A percentile compares a stretch with the other conserved stretches of the same genome.
phyloP scores from a whole-genome alignment of 345 rosid species.

The Lepidium africanum region DNA sequence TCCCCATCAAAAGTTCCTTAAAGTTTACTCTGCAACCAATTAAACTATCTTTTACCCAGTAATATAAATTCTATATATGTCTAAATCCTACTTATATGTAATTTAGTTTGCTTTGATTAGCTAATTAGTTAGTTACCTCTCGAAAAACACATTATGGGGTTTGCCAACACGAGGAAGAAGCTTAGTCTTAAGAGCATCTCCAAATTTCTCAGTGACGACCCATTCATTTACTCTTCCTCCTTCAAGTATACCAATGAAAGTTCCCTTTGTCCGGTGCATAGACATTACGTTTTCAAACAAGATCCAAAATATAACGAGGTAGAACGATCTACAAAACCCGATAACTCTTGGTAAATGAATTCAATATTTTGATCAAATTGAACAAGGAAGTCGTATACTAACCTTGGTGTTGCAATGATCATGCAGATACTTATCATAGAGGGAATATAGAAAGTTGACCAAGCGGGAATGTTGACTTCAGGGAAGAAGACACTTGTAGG shows the following conservation, averaged over 20 bases:
- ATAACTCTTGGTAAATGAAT: neutral
- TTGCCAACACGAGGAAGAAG: conserved; percentile 30
- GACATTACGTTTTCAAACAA: conserved; percentile 52
- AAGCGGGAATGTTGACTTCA: conserved; percentile 25
- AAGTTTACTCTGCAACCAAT: conserved; percentile 37
- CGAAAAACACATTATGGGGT: conserved; percentile 34
- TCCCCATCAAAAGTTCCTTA: conserved; percentile 58
- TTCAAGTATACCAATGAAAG: conserved; percentile 62
- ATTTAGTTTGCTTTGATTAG: neutral
- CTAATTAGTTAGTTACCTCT: conserved; percentile 38
- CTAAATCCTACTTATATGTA: neutral
- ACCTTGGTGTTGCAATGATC: conserved; percentile 24
- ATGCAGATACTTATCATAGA: conserved; percentile 17
- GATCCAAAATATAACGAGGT: conserved; percentile 43
- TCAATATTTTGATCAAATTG: neutral
- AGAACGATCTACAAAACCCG: conserved; percentile 35
- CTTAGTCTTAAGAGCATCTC: conserved; percentile 53
- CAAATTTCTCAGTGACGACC: conserved; percentile 84
- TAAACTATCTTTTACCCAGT: neutral
- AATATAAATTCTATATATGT: neutral
- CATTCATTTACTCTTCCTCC: conserved; percentile 81
- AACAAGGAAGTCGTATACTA: neutral
- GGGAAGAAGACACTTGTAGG: conserved; percentile 23
- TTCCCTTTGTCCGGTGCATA: conserved; percentile 47
- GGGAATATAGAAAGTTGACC: conserved; percentile 26